phyloP scores from a whole-genome alignment of 139 green algal genomes.

The Coelastrella sp. region DNA sequence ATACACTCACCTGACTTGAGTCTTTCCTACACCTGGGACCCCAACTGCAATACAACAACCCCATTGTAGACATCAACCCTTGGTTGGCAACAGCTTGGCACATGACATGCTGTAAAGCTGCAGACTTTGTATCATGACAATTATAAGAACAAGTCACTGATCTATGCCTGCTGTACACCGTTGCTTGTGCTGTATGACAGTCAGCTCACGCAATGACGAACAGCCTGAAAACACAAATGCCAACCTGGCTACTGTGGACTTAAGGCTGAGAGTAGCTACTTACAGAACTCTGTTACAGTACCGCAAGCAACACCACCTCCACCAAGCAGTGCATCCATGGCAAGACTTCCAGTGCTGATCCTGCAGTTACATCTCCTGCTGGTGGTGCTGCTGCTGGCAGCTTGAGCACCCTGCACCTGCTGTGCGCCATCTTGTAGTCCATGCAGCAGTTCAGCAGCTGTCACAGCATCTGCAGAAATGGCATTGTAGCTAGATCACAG shows the following conservation, averaged over 20 bases:
- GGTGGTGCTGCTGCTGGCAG: conserved; percentile 32
- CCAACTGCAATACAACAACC: conserved; percentile 64
- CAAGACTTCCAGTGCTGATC: conserved; percentile 70
- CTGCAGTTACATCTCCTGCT: background rate
- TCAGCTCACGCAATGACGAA: too few relatives aligned
- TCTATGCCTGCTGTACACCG: too few relatives aligned
- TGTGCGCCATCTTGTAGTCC: background rate
- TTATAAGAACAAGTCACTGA: too few relatives aligned
- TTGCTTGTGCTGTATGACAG: too few relatives aligned
- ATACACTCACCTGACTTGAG: conserved; percentile 84
- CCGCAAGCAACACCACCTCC: conserved; percentile 67
- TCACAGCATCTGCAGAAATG: conserved; percentile 4
- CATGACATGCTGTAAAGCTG: too few relatives aligned
- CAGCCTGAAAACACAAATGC: too few relatives aligned
- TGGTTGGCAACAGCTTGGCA: too few relatives aligned
- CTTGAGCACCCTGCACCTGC: background rate
- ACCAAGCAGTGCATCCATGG: conserved; percentile 76
- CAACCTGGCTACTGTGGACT: too few relatives aligned
- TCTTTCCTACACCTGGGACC: conserved; percentile 90
- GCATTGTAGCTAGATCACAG: background rate
- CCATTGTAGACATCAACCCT: too few relatives aligned
- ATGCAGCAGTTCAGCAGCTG: conserved; percentile 19
- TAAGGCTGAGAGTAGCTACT: background rate
- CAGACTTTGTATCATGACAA: too few relatives aligned
- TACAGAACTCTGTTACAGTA: conserved; percentile 84